Conservation (phyloP, 2,329 filamentous ascomycete genomes). For the Monilinia polystroma region DNA sequence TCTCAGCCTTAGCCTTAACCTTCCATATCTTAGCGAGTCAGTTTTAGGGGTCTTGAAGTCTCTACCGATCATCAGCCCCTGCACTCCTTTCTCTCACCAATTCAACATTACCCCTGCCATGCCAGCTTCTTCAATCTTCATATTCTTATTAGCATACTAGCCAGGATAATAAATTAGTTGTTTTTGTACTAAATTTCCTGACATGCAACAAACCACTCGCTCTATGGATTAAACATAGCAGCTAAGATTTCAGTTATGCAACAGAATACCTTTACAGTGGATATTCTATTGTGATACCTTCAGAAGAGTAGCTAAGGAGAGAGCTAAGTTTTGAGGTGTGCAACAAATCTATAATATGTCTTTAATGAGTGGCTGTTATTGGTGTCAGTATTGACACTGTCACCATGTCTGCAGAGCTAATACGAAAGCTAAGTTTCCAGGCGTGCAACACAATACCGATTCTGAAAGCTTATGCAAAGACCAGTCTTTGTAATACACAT, state of each 20-base stretch:
- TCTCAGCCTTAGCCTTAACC: constrained; percentile 17
- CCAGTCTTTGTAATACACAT: constrained; percentile 8
- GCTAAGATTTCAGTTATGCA: constrained; percentile 1
- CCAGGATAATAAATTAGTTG: constrained; percentile 2
- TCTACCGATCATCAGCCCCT: too few relatives aligned
- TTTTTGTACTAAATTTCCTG: constrained; percentile 5
- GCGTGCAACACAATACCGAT: constrained; percentile 4
- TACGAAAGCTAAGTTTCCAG: constrained; percentile 10
- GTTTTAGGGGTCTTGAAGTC: neutral
- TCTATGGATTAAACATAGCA: neutral
- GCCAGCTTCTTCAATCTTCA: neutral
- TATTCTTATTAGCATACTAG: neutral
- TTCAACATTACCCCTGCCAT: neutral
- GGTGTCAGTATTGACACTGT: constrained; percentile 2
- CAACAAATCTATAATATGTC: constrained; percentile 13
- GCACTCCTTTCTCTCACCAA: neutral
- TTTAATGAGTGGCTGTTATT: constrained; percentile 5
- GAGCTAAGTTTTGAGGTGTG: constrained; percentile 22
- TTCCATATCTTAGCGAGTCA: neutral
- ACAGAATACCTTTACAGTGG: neutral
- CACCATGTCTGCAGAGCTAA: constrained; percentile 4
- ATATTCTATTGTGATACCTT: neutral
- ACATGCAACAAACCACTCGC: constrained; percentile 4
- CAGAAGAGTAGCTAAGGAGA: neutral
- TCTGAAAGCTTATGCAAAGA: neutral